Percentiles rank a stretch among this genome's conserved stretches.
phyloP scores from a whole-genome alignment of 2,329 filamentous ascomycete genomes.

The Diplodia scrobiculata region DNA sequence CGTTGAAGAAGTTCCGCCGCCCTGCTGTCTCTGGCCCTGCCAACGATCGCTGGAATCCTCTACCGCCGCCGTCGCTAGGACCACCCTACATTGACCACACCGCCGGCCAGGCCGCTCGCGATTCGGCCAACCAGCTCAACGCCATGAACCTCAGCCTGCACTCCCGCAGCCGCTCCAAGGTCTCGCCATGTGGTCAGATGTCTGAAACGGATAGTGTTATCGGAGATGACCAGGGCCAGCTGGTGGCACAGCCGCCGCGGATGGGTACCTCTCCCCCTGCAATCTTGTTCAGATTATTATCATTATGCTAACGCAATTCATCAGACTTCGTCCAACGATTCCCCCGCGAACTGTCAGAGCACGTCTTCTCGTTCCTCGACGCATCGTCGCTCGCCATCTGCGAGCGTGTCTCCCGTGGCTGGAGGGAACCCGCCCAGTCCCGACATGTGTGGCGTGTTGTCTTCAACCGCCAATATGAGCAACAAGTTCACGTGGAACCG shows the following conservation, averaged over 20 bases:
- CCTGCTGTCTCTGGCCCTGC: slow-evolving; percentile 39
- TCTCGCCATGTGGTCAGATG: slow-evolving; percentile 20
- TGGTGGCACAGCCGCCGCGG: slow-evolving; percentile 25
- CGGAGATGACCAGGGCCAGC: slow-evolving; percentile 29
- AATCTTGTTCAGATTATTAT: slow-evolving; percentile 17
- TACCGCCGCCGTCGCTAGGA: slow-evolving; percentile 32
- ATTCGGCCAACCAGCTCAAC: slow-evolving; percentile 29
- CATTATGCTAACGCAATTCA: slow-evolving; percentile 12
- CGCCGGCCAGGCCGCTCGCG: slow-evolving; percentile 25
- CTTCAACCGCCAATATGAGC: slow-evolving; percentile 60
- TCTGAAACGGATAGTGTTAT: slow-evolving; percentile 30
- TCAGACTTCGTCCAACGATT: slow-evolving; percentile 58
- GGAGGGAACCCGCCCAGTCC: slow-evolving; percentile 59
- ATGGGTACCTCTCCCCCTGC: slow-evolving; percentile 25
- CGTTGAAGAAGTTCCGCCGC: slow-evolving; percentile 32
- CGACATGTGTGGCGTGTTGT: slow-evolving; percentile 63
- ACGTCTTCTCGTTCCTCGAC: slow-evolving; percentile 63
- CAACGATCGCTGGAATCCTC: slow-evolving; percentile 37
- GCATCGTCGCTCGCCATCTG: slow-evolving; percentile 57
- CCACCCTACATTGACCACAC: slow-evolving; percentile 25
- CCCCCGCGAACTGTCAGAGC: slow-evolving; percentile 61
- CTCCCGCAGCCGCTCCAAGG: slow-evolving; percentile 26
- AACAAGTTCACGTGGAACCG: slow-evolving; percentile 50
- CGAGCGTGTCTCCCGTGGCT: slow-evolving; percentile 60
- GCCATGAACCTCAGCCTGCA: slow-evolving; percentile 22